phyloP scores from a whole-genome alignment of 768 basidiomycete genomes.

The Leccinum imitatum region DNA sequence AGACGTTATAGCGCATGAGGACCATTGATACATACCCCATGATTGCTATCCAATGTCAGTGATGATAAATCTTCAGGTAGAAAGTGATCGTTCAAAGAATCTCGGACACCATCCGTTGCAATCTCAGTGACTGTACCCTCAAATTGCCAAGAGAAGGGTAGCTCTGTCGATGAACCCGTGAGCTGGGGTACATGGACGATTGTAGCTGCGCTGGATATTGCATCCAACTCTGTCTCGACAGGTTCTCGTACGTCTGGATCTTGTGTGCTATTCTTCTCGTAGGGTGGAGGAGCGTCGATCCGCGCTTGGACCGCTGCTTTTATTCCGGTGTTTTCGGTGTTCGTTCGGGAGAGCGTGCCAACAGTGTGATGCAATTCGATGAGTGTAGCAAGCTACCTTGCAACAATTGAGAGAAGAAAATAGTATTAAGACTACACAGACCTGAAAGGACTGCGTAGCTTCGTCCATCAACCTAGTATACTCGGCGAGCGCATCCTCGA shows the following conservation, averaged over 20 bases:
- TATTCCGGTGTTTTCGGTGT: not conserved
- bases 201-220: not conserved
- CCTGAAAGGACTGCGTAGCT: conserved; percentile 49
- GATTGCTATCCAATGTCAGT: conserved; percentile 27
- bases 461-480: conserved; percentile 40
- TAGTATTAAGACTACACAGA: conserved; percentile 6
- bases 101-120: conserved; percentile 14
- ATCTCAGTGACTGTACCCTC: conserved; percentile 23
- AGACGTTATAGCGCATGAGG: conserved; percentile 1
- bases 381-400: conserved; percentile 41
- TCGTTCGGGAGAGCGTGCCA: conserved; percentile 19
- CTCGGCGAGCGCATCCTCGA: conserved; percentile 39
- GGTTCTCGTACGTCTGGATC: not conserved
- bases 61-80: conserved; percentile 23
- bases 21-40: conserved; percentile 30
- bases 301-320: not conserved
- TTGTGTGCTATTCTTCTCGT: conserved; percentile 7
- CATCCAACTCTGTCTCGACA: not conserved
- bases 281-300: conserved; percentile 22
- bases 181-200: conserved; percentile 5
- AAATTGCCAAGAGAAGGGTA: not conserved
- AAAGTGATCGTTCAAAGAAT: conserved; percentile 22
- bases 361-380: conserved; percentile 48
- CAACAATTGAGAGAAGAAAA: not conserved
- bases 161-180: not conserved